Conservation (phyloP, 1,139 yeast genomes). For the Lodderomyces elongisporus region DNA sequence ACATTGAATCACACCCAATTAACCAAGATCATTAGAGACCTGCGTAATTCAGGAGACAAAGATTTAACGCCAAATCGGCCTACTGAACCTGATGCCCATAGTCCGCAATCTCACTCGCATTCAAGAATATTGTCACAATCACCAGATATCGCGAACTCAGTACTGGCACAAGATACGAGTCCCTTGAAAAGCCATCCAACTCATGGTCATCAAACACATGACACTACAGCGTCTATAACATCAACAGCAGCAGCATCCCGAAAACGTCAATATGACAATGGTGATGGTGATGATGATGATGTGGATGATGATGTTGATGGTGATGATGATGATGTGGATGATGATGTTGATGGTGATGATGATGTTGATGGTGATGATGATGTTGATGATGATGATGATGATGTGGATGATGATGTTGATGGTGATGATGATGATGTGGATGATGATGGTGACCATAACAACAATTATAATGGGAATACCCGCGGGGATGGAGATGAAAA, state of each 20-base stretch:
- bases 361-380: not conserved
- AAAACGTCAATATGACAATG: conserved; percentile 4
- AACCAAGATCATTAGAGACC: conserved; percentile 17
- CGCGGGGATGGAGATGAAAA: conserved; percentile 9
- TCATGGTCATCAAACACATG: no score
- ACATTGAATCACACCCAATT: conserved; percentile 18
- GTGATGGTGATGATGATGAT: conserved; percentile 4
- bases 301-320: conserved; percentile 6
- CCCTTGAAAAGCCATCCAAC: no score
- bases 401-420: not conserved
- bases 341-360: not conserved
- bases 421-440: not conserved
- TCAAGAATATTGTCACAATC: no score
- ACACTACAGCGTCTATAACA: no score
- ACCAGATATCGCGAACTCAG: no score
- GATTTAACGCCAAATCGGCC: conserved; percentile 35
- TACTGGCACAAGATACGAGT: conserved; percentile 15
- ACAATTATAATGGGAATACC: not conserved
- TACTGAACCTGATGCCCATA: conserved; percentile 40
- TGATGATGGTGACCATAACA: not conserved
- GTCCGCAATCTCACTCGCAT: conserved; percentile 40
- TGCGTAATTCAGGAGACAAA: conserved; percentile 10
- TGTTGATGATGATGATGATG: not conserved
- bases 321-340: not conserved
- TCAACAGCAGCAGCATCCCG: no score